phyloP scores from a whole-genome alignment of 495 filamentous ascomycete genomes.

The Aspergillus biplanus region DNA sequence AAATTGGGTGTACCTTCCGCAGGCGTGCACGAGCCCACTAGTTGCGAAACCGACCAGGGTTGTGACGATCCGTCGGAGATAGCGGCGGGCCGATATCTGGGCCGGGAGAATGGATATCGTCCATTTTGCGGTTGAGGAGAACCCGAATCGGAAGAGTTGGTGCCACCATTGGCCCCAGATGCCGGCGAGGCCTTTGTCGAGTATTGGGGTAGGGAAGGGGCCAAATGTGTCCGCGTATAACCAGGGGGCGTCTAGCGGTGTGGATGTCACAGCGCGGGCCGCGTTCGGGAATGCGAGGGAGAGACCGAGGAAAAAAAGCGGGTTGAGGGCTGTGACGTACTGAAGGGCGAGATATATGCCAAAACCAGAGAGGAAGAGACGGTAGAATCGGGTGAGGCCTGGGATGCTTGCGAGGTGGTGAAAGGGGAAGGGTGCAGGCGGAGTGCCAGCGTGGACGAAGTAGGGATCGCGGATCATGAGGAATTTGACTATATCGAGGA shows the following conservation, averaged over 20 bases:
- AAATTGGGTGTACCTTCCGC: conserved; percentile 58
- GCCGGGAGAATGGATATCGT: conserved; percentile 47
- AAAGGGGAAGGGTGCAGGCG: conserved; percentile 48
- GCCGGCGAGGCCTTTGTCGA: conserved; percentile 70
- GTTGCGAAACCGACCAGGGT: conserved; percentile 57
- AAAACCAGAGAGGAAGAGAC: conserved; percentile 50
- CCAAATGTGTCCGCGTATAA: conserved; percentile 69
- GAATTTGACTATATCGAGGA: conserved; percentile 68
- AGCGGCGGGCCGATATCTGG: conserved; percentile 12
- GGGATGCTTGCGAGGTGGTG: conserved; percentile 44
- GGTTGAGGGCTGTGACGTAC: conserved; percentile 57
- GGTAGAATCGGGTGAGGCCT: conserved; percentile 48
- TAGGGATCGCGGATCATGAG: conserved; percentile 75
- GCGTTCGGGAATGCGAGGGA: conserved; percentile 49
- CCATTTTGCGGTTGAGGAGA: conserved; percentile 59
- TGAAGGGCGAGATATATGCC: conserved; percentile 58
- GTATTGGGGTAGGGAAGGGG: conserved; percentile 51
- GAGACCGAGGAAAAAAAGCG: conserved; percentile 59
- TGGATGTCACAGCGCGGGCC: conserved; percentile 39
- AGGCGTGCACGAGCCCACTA: conserved; percentile 64
- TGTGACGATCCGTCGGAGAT: conserved; percentile 30
- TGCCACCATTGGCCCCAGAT: conserved; percentile 90
- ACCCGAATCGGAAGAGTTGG: conserved; percentile 78
- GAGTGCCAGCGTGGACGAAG: conserved; percentile 55
- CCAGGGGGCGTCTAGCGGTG: conserved; percentile 61